phyloP scores from a whole-genome alignment of 345 rosid species.

The Gossypium herbaceum region DNA sequence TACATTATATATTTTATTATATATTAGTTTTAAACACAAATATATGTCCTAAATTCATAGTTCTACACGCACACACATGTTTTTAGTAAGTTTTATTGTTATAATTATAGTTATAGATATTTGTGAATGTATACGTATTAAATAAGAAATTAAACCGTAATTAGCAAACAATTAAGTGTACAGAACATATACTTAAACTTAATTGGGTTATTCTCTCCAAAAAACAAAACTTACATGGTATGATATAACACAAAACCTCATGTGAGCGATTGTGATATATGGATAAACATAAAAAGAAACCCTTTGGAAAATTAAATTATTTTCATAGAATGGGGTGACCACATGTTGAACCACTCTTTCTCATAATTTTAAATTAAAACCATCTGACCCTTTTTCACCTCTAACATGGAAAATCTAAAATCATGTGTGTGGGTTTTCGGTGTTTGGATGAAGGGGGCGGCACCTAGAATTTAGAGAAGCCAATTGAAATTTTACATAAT shows the following conservation, averaged over 20 bases:
- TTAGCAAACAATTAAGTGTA: conserved; percentile 8
- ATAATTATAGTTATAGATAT: too few relatives aligned
- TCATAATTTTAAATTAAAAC: neutral
- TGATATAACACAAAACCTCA: neutral
- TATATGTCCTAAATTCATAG: too few relatives aligned
- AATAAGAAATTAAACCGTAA: conserved; percentile 2
- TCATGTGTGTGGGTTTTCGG: conserved; percentile 9
- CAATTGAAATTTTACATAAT: neutral
- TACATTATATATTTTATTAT: too few relatives aligned
- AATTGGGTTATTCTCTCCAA: too few relatives aligned
- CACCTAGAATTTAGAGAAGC: neutral
- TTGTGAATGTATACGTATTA: too few relatives aligned
- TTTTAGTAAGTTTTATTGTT: too few relatives aligned
- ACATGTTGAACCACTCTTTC: conserved; percentile 20
- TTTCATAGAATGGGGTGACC: conserved; percentile 12
- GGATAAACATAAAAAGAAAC: neutral
- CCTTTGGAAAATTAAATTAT: too few relatives aligned
- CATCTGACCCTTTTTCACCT: neutral
- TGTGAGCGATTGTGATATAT: neutral
- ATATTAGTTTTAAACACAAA: too few relatives aligned
- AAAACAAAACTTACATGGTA: neutral
- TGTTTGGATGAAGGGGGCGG: conserved; percentile 4
- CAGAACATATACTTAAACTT: neutral
- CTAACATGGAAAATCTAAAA: conserved; percentile 26
- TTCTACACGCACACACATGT: too few relatives aligned